Conservation (phyloP, 139 green algal genomes). For the Tetradesmus lagerheimii region DNA sequence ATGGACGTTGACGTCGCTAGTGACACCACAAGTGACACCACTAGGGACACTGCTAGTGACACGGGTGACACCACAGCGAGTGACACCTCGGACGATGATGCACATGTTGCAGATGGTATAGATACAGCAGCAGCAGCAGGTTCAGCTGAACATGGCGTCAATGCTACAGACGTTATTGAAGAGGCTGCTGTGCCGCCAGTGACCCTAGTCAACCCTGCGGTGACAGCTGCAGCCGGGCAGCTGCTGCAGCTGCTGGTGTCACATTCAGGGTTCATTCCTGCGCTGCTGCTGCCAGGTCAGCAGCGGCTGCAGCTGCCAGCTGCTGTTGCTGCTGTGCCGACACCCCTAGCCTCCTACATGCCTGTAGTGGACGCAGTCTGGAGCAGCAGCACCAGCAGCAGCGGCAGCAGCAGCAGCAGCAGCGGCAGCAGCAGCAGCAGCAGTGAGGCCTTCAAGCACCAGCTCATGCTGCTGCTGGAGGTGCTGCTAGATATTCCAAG, state of each 20-base stretch:
- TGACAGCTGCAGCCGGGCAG: conserved; percentile 23
- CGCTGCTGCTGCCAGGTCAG: conserved; percentile 46
- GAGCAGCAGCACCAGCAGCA: neutral
- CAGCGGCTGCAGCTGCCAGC: conserved; percentile 38
- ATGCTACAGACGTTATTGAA: neutral
- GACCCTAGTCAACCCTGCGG: neutral
- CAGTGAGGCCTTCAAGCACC: conserved; percentile 42
- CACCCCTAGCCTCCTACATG: conserved; percentile 60
- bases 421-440: neutral
- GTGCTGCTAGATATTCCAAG: conserved; percentile 66
- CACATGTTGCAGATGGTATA: neutral
- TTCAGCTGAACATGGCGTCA: neutral
- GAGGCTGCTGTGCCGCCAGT: neutral
- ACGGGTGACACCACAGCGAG: neutral
- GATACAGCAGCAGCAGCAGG: conserved; percentile 3
- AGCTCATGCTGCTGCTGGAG: conserved; percentile 67
- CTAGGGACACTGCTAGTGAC: too few species aligned
- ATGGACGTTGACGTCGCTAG: neutral
- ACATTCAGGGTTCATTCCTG: conserved; percentile 26
- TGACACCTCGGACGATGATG: neutral
- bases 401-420: neutral
- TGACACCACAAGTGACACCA: neutral
- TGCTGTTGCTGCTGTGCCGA: conserved; percentile 32
- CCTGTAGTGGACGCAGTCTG: conserved; percentile 46
- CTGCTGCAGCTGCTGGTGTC: conserved; percentile 61